A percentile compares a stretch with the other conserved stretches of the same genome.
Conservation (phyloP, 129 eudicot genomes). For the Centrapalus pauciflorus region DNA sequence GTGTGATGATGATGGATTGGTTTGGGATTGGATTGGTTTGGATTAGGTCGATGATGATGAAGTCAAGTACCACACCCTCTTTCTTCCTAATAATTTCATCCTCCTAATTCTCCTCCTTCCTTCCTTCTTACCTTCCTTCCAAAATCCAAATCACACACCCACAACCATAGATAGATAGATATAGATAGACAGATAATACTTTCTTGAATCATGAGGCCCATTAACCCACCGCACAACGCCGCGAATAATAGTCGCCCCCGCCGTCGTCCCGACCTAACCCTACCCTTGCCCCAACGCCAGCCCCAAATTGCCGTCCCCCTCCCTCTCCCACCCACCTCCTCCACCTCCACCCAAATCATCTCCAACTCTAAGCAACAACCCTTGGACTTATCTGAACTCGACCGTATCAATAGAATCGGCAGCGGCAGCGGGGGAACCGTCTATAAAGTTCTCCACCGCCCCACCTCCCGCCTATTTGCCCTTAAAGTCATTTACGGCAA, state of each 20-base stretch:
- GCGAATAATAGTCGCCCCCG: slow-evolving; percentile 36
- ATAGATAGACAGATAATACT: no score
- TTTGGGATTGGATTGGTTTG: neutral
- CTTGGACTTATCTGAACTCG: slow-evolving; percentile 47
- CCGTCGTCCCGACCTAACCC: slow-evolving; percentile 58
- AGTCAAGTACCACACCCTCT: slow-evolving; percentile 6
- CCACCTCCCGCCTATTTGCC: slow-evolving; percentile 49
- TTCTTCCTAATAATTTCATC: slow-evolving; percentile 2
- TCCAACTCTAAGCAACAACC: slow-evolving; percentile 1
- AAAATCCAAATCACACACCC: no score
- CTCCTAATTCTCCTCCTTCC: neutral
- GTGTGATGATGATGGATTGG: no score
- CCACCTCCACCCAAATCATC: slow-evolving; percentile 22
- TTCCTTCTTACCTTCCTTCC: neutral
- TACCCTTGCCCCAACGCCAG: slow-evolving; percentile 55
- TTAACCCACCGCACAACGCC: slow-evolving; percentile 46
- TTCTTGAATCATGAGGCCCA: slow-evolving; percentile 37
- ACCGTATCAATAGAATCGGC: slow-evolving; percentile 62
- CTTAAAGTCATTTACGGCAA: slow-evolving; percentile 69
- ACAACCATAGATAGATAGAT: no score
- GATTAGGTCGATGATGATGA: neutral
- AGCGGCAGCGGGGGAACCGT: slow-evolving; percentile 82
- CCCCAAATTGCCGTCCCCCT: slow-evolving; percentile 41
- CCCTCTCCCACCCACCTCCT: slow-evolving; percentile 42
- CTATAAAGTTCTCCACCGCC: slow-evolving; percentile 70